These are phyloP conservation scores for Papilionanthe hybrid DNA, from an alignment of 116 monocot species.

Conservation along the genomic window DNA sequence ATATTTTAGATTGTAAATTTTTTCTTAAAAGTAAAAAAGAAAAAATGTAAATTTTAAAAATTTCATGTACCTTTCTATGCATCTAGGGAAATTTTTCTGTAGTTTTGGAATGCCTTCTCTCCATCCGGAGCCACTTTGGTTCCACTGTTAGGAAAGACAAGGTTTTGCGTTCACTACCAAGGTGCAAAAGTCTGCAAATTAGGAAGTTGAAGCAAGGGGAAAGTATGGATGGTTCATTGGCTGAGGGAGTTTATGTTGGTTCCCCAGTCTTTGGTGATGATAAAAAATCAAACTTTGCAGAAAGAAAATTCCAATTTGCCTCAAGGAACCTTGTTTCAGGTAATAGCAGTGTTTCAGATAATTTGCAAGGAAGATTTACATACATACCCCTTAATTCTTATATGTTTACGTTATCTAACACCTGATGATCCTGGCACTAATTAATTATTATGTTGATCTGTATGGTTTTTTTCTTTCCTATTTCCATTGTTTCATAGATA, in stretches of 20 bases:
- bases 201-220: conserved; percentile 33
- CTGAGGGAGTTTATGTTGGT: conserved; percentile 5
- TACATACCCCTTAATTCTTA: not conserved
- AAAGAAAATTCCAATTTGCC: conserved; percentile 22
- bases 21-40: not conserved
- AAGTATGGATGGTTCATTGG: conserved; percentile 14
- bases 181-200: conserved; percentile 26
- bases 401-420: not conserved
- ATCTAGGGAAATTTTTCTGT: conserved; percentile 62
- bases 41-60: not conserved
- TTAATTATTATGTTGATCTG: not conserved
- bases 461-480: not conserved
- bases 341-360: not conserved
- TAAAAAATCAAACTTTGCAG: conserved; percentile 24
- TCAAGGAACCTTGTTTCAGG: not conserved
- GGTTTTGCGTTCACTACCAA: conserved; percentile 15
- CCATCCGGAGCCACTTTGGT: conserved; percentile 42
- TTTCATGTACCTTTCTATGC: not conserved
- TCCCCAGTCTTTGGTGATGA: conserved; percentile 22
- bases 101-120: conserved; percentile 66
- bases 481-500: conserved; percentile 16
- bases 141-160: conserved; percentile 7
- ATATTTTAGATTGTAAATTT: not conserved
- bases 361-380: not conserved
- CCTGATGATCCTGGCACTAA: not conserved